These are phyloP conservation scores for Aspergillus luchuensis DNA, from an alignment of 2,329 filamentous ascomycete genomes.

Conservation along the genomic window DNA sequence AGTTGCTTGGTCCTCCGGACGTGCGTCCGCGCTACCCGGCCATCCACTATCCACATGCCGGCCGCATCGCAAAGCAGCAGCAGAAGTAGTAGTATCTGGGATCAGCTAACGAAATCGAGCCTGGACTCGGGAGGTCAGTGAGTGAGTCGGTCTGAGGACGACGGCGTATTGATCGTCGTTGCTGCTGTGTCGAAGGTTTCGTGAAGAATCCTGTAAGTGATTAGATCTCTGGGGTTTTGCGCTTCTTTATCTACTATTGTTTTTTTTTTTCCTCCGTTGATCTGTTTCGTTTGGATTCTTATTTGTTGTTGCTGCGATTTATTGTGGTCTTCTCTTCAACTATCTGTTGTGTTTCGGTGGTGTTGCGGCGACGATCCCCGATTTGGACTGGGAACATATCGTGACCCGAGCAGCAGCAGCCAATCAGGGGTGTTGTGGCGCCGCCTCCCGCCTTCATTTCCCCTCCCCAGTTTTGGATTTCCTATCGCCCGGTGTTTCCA, in stretches of 20 bases:
- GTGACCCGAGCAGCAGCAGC: constrained; percentile 8
- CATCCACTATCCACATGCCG: constrained; percentile 15
- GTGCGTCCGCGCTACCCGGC: constrained; percentile 22
- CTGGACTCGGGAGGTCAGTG: not conserved
- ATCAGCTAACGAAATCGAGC: constrained; percentile 1
- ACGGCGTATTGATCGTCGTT: not conserved
- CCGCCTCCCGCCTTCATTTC: constrained; percentile 14
- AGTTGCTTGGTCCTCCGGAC: constrained; percentile 14
- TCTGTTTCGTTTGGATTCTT: not conserved
- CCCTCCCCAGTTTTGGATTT: not conserved
- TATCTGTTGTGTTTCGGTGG: not conserved
- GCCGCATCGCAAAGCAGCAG: not conserved
- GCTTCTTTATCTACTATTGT: not conserved
- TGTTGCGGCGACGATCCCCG: not conserved
- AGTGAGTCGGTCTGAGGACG: not conserved
- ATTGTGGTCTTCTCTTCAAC: not conserved
- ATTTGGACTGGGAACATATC: constrained; percentile 4
- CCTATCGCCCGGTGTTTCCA: constrained; percentile 4
- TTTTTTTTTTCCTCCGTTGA: not conserved
- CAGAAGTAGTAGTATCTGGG: constrained; percentile 1
- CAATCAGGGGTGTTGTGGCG: constrained; percentile 19
- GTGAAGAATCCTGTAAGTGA: not conserved
- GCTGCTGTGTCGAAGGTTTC: not conserved
- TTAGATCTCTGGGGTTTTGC: no score
- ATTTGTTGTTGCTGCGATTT: not conserved